phyloP scores from a whole-genome alignment of 2,329 filamentous ascomycete genomes.

The Xylaria sp. region DNA sequence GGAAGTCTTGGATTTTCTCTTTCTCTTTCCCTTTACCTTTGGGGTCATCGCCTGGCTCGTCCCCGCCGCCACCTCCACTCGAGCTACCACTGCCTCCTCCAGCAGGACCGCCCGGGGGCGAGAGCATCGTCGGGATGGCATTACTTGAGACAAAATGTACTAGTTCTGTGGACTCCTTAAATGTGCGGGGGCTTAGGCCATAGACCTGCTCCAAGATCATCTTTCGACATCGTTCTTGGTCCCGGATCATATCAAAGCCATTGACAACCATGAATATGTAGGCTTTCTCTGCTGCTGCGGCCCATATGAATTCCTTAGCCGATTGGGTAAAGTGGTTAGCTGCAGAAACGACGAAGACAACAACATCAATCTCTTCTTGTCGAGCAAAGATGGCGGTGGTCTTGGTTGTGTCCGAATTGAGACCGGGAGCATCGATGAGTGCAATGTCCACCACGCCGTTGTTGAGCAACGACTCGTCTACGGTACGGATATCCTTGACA shows the following conservation, averaged over 20 bases:
- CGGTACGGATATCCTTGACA: conserved; percentile 85
- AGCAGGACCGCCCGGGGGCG: conserved; percentile 65
- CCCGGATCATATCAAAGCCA: conserved; percentile 91
- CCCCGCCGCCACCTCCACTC: conserved; percentile 65
- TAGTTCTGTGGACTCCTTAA: conserved; percentile 90
- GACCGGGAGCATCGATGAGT: conserved; percentile 92
- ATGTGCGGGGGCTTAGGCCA: conserved; percentile 88
- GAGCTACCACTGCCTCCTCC: conserved; percentile 64
- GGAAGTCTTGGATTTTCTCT: conserved; percentile 90
- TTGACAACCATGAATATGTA: conserved; percentile 99
- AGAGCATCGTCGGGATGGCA: conserved; percentile 79
- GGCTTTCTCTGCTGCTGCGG: conserved; percentile 94
- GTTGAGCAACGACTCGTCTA: conserved; percentile 93
- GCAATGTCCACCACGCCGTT: conserved; percentile 99
- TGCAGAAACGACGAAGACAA: conserved; percentile 97
- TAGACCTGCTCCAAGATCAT: conserved; percentile 92
- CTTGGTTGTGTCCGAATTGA: conserved; percentile 96
- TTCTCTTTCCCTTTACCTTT: conserved; percentile 87
- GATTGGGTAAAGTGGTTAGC: conserved; percentile 98
- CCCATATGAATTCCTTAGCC: conserved; percentile 97
- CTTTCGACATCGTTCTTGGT: conserved; percentile 90
- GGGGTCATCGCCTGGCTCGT: conserved; percentile 66
- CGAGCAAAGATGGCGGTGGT: conserved; percentile 97
- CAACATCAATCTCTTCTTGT: conserved; percentile 98
- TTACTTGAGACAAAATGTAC: conserved; percentile 99